Conservation (phyloP, 148 eudicot genomes). For the Oxyria digyna region DNA sequence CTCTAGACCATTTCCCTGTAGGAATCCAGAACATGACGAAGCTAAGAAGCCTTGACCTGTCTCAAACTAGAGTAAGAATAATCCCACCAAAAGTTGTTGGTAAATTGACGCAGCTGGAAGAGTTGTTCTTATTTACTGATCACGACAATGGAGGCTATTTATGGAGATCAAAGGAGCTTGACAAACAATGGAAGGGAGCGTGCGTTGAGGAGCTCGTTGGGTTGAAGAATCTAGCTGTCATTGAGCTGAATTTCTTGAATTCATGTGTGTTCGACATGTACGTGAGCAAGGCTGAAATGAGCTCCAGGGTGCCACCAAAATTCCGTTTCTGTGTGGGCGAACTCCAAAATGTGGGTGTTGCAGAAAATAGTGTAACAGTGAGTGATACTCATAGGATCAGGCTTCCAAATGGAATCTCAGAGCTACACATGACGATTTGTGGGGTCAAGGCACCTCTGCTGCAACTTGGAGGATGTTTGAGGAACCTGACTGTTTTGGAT, state of each 20-base stretch:
- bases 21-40: slow-evolving; percentile 13
- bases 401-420: not conserved
- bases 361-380: not conserved
- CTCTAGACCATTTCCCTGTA: slow-evolving; percentile 16
- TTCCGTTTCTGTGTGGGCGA: slow-evolving; percentile 21
- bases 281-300: not conserved
- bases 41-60: slow-evolving; percentile 21
- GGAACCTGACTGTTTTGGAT: not conserved
- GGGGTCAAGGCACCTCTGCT: not conserved
- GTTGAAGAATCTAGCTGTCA: not conserved
- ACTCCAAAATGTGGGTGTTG: slow-evolving; percentile 12
- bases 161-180: not conserved
- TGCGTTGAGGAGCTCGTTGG: slow-evolving; percentile 16
- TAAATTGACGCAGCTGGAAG: not conserved
- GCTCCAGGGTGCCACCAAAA: not conserved
- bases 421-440: not conserved
- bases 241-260: slow-evolving; percentile 18
- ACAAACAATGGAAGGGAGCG: slow-evolving; percentile 13
- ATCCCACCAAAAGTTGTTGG: slow-evolving; percentile 13
- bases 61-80: slow-evolving; percentile 12
- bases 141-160: too few relatives aligned
- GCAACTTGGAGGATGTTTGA: not conserved
- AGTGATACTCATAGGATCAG: not conserved
- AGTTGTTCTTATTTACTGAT: too few relatives aligned
- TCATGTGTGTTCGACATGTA: slow-evolving; percentile 16